These are phyloP conservation scores for Tolypocladium nubicola DNA, from an alignment of 2,329 filamentous ascomycete species.

Conservation along the genomic window DNA sequence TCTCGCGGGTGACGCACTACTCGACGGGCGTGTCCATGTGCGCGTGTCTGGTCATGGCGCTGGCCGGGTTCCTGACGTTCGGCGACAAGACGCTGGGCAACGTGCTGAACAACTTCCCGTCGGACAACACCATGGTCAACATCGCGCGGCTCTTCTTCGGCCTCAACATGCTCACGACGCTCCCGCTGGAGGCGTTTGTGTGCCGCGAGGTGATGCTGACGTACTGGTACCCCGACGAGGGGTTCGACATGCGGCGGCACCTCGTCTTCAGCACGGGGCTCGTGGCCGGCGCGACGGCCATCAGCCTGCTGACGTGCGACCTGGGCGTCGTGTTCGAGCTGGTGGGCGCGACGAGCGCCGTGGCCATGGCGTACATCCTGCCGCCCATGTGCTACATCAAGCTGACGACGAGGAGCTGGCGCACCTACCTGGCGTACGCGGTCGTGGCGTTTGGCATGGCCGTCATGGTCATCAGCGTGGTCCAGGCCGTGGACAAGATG, in stretches of 20 bases:
- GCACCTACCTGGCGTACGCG: slow-evolving; percentile 59
- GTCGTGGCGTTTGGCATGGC: slow-evolving; percentile 67
- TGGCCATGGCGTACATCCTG: slow-evolving; percentile 87
- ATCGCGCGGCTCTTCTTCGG: slow-evolving; percentile 91
- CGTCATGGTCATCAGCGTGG: slow-evolving; percentile 72
- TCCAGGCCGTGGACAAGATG: slow-evolving; percentile 64
- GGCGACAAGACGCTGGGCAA: slow-evolving; percentile 88
- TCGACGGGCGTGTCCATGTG: slow-evolving; percentile 82
- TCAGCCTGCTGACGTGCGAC: slow-evolving; percentile 84
- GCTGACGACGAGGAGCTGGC: slow-evolving; percentile 67
- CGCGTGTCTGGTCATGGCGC: slow-evolving; percentile 82
- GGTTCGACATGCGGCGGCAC: slow-evolving; percentile 76
- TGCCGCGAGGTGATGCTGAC: slow-evolving; percentile 94
- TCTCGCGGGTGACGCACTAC: slow-evolving; percentile 86
- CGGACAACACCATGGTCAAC: slow-evolving; percentile 87
- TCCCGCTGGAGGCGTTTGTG: slow-evolving; percentile 94
- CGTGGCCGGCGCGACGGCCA: slow-evolving; percentile 64
- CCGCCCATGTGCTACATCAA: slow-evolving; percentile 94
- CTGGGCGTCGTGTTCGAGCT: slow-evolving; percentile 91
- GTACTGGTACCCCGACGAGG: slow-evolving; percentile 59
- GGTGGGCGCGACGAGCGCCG: slow-evolving; percentile 89
- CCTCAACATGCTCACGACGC: slow-evolving; percentile 95
- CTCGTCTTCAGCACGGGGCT: slow-evolving; percentile 76
- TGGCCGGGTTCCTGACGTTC: slow-evolving; percentile 86
- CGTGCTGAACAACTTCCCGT: slow-evolving; percentile 93